Evolutionary conservation across 2,329 filamentous ascomycete genomes (phyloP).

Genomic region (Cryphonectria nitschkei): DNA sequence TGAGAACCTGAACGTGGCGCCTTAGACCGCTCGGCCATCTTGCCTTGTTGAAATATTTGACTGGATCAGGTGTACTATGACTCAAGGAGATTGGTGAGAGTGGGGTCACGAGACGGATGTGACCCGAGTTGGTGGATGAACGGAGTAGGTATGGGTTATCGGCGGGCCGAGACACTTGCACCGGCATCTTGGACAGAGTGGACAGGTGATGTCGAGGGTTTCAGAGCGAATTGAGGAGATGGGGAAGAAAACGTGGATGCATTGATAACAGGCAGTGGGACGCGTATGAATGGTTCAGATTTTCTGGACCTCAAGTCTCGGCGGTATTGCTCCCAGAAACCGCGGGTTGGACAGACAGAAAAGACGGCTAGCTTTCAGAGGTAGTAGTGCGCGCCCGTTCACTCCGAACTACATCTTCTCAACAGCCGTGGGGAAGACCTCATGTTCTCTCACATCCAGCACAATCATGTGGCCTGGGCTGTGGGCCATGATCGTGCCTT

Average conservation of each 20-base stretch:
- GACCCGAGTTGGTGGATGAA: background rate
- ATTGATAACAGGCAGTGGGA: background rate
- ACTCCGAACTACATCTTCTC: background rate
- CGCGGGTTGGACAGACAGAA: background rate
- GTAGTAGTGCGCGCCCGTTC: background rate
- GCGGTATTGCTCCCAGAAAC: background rate
- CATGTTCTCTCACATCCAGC: constrained; percentile 53
- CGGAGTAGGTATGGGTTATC: background rate
- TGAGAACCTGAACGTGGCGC: constrained; percentile 8
- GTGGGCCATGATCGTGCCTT: constrained; percentile 64
- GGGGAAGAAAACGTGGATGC: background rate
- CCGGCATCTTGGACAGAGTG: background rate
- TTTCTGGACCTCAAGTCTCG: background rate
- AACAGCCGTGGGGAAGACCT: constrained; percentile 35
- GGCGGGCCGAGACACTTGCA: background rate
- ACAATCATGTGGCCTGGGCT: constrained; percentile 66
- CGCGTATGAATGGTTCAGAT: background rate
- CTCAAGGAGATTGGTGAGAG: background rate
- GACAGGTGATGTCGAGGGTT: background rate
- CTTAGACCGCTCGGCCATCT: constrained; percentile 15
- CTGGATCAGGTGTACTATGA: background rate
- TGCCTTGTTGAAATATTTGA: background rate
- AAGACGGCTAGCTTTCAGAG: background rate
- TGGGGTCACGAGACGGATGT: background rate
- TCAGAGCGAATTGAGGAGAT: background rate